A percentile compares a stretch with the other conserved stretches of the same genome.
These are phyloP conservation scores for Maudiozyma bulderi DNA, from an alignment of 805 yeast species.

Conservation along the genomic window DNA sequence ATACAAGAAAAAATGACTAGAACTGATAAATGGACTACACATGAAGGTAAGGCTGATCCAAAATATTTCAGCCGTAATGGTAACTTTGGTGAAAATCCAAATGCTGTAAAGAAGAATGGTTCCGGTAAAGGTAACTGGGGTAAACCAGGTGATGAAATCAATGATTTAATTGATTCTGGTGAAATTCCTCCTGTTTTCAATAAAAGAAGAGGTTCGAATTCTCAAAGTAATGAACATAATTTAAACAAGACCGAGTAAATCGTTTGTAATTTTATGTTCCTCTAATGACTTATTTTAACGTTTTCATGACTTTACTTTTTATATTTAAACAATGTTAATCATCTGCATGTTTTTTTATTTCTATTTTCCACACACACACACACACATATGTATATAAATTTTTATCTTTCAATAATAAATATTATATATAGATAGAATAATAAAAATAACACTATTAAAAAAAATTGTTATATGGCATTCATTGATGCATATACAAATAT, in stretches of 20 bases:
- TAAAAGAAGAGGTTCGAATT: slow-evolving; percentile 45
- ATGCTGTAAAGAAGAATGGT: slow-evolving; percentile 71
- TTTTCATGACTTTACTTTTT: not conserved
- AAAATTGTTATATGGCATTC: too few relatives aligned
- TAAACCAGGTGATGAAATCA: slow-evolving; percentile 63
- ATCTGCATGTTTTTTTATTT: not conserved
- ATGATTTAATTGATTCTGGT: slow-evolving; percentile 50
- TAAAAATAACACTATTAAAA: too few relatives aligned
- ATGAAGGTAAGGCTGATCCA: slow-evolving; percentile 50
- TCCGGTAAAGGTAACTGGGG: slow-evolving; percentile 91
- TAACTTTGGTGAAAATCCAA: slow-evolving; percentile 57
- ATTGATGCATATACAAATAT: too few relatives aligned
- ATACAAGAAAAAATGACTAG: slow-evolving; percentile 45
- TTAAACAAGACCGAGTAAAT: slow-evolving; percentile 14
- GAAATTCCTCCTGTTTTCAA: slow-evolving; percentile 41
- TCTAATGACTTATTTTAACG: not conserved
- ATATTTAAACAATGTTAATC: not conserved
- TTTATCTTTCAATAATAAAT: not conserved
- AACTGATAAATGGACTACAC: slow-evolving; percentile 66
- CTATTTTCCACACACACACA: too few relatives aligned
- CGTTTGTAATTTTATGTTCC: not conserved
- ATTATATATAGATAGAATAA: too few relatives aligned
- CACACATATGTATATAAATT: not conserved
- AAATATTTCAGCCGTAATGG: slow-evolving; percentile 78
- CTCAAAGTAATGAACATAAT: slow-evolving; percentile 35